Percentiles rank a stretch among this genome's conserved stretches.
These are phyloP conservation scores for Hygrocybe coccinea DNA, from an alignment of 768 basidiomycete genomes.

Conservation along the genomic window DNA sequence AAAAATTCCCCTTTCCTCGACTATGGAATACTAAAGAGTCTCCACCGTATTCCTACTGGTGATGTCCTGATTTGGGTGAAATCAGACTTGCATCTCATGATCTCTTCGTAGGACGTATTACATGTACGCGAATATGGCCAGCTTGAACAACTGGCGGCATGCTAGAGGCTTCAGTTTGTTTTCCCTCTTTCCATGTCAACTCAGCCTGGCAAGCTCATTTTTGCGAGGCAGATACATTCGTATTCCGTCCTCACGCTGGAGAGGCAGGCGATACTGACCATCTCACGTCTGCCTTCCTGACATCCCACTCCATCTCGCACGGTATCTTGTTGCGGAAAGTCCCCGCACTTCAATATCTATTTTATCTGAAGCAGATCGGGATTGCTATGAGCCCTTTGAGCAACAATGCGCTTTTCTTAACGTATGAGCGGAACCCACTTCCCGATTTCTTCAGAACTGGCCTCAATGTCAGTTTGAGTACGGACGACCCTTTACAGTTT, in stretches of 20 bases:
- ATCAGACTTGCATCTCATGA: neutral
- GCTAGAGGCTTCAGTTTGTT: constrained; percentile 84
- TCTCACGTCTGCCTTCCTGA: constrained; percentile 91
- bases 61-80: constrained; percentile 16
- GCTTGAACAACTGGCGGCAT: constrained; percentile 89
- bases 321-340: constrained; percentile 98
- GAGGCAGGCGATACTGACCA: constrained; percentile 99
- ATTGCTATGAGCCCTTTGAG: constrained; percentile 98
- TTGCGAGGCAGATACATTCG: constrained; percentile 73
- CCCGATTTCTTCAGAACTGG: constrained; percentile 97
- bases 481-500: constrained; percentile 94
- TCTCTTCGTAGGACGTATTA: constrained; percentile 74
- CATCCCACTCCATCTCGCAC: constrained; percentile 96
- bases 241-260: constrained; percentile 93
- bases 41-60: constrained; percentile 97
- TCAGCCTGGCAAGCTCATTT: constrained; percentile 1
- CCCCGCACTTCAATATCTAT: constrained; percentile 93
- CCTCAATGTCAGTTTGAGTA: constrained; percentile 92
- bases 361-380: constrained; percentile 97
- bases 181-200: neutral
- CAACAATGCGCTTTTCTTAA: constrained; percentile 95
- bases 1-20: constrained; percentile 88
- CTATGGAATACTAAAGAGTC: constrained; percentile 87
- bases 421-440: constrained; percentile 94
- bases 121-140: constrained; percentile 95